Percentiles rank a stretch among this genome's conserved stretches.
Evolutionary conservation across 129 eudicot genomes (phyloP).

Genomic region (Artemisia annua): DNA sequence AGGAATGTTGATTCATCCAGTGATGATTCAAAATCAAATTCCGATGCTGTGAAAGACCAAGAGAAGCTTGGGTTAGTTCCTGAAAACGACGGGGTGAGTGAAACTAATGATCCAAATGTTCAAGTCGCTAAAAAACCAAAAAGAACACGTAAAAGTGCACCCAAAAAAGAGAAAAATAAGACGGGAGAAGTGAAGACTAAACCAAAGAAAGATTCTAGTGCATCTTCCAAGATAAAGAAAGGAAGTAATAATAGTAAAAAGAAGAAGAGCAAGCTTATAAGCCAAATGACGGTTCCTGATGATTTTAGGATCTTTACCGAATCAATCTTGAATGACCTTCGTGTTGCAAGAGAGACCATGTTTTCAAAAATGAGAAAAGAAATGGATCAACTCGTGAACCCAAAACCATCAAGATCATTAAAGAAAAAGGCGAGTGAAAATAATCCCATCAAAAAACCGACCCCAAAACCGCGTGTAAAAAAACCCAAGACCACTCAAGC

Average conservation of each 20-base stretch:
- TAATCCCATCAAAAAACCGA: constrained; percentile 17
- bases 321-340: constrained; percentile 56
- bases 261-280: constrained; percentile 31
- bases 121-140: constrained; percentile 23
- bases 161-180: constrained; percentile 34
- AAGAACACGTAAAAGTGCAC: constrained; percentile 19
- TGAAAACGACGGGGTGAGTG: constrained; percentile 34
- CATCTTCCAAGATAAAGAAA: constrained; percentile 34
- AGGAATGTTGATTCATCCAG: constrained; percentile 58
- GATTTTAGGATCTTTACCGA: constrained; percentile 52
- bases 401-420: constrained; percentile 25
- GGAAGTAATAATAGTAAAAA: constrained; percentile 21
- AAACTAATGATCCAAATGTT: constrained; percentile 21
- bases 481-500: constrained; percentile 18
- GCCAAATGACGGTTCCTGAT: constrained; percentile 29
- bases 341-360: constrained; percentile 59
- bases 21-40: constrained; percentile 59
- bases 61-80: constrained; percentile 41
- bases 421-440: constrained; percentile 27
- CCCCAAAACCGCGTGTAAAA: constrained; percentile 25
- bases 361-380: constrained; percentile 60
- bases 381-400: constrained; percentile 37
- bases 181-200: constrained; percentile 33
- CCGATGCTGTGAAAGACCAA: constrained; percentile 29
- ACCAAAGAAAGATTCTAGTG: constrained; percentile 31